Conservation (phyloP, 805 yeast genomes). For the Jamesozyma jinghongensis region DNA sequence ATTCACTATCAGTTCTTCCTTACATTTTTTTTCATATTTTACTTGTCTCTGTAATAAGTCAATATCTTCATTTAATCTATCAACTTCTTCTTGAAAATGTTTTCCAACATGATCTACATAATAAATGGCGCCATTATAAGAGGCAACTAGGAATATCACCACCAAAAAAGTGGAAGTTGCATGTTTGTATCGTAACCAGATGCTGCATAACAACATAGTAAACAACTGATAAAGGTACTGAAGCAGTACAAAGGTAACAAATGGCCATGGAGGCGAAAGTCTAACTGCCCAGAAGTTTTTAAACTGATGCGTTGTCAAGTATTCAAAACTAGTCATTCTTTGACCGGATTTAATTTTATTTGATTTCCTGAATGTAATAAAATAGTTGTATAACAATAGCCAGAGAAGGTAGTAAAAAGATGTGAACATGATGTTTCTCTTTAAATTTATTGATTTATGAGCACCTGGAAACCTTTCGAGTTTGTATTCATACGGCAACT, state of each 20-base stretch:
- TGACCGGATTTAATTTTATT: conserved; percentile 74
- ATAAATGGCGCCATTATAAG: conserved; percentile 91
- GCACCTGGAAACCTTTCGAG: conserved; percentile 71
- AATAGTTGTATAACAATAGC: conserved; percentile 87
- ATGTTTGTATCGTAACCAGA: conserved; percentile 68
- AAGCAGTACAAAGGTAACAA: conserved; percentile 72
- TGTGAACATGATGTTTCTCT: conserved; percentile 51
- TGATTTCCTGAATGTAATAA: conserved; percentile 72
- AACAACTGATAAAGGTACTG: conserved; percentile 80
- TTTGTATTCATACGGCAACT: conserved; percentile 45
- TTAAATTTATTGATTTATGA: conserved; percentile 43
- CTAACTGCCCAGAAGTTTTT: conserved; percentile 73
- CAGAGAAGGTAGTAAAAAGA: conserved; percentile 76
- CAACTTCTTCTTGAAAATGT: conserved; percentile 78
- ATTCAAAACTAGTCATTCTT: conserved; percentile 78
- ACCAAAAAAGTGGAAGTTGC: conserved; percentile 61
- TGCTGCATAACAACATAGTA: conserved; percentile 82
- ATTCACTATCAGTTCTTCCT: too few species aligned
- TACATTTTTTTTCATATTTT: background rate
- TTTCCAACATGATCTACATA: conserved; percentile 88
- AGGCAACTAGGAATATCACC: conserved; percentile 67
- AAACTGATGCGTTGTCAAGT: conserved; percentile 62
- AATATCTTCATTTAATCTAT: conserved; percentile 62
- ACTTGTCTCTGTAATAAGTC: conserved; percentile 43
- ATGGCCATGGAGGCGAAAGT: conserved; percentile 80